Conservation (phyloP, 179 eudicot species). For the Patellifolia procumbens region DNA sequence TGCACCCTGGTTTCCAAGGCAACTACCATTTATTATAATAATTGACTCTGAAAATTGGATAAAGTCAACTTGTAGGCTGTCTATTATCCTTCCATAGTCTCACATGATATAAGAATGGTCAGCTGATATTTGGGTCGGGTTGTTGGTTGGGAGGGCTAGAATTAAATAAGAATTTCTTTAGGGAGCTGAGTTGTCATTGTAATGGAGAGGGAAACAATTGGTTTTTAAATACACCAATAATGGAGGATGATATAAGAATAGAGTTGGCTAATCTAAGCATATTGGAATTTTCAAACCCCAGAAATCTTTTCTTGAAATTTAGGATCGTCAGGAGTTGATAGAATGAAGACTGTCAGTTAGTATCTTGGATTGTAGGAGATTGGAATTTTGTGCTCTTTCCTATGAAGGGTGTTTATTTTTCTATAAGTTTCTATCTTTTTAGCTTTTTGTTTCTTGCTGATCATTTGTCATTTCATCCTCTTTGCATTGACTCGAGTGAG, state of each 20-base stretch:
- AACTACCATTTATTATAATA: neutral
- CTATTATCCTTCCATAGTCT: slow-evolving; percentile 16
- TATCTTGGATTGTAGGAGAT: slow-evolving; percentile 16
- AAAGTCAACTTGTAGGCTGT: slow-evolving; percentile 29
- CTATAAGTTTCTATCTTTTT: slow-evolving; percentile 31
- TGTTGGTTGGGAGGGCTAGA: slow-evolving; percentile 9
- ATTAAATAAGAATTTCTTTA: slow-evolving; percentile 15
- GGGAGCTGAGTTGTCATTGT: slow-evolving; percentile 33
- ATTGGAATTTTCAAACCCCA: neutral
- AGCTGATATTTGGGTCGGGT: slow-evolving; percentile 16
- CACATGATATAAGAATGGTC: neutral
- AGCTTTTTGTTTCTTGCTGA: slow-evolving; percentile 46
- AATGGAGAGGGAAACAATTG: slow-evolving; percentile 11
- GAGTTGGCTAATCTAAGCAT: slow-evolving; percentile 2
- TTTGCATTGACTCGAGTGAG: slow-evolving; percentile 73
- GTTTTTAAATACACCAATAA: slow-evolving; percentile 30
- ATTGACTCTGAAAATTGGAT: slow-evolving; percentile 1
- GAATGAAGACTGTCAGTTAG: slow-evolving; percentile 20
- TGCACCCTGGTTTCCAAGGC: slow-evolving; percentile 21
- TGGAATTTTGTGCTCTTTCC: slow-evolving; percentile 20
- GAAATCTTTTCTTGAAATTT: neutral
- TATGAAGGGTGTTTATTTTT: slow-evolving; percentile 40
- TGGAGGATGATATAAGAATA: slow-evolving; percentile 8
- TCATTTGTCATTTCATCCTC: slow-evolving; percentile 46
- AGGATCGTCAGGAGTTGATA: slow-evolving; percentile 13